Evolutionary conservation across 1,139 yeast species (phyloP).

Genomic region (Pichiaceae sp.): DNA sequence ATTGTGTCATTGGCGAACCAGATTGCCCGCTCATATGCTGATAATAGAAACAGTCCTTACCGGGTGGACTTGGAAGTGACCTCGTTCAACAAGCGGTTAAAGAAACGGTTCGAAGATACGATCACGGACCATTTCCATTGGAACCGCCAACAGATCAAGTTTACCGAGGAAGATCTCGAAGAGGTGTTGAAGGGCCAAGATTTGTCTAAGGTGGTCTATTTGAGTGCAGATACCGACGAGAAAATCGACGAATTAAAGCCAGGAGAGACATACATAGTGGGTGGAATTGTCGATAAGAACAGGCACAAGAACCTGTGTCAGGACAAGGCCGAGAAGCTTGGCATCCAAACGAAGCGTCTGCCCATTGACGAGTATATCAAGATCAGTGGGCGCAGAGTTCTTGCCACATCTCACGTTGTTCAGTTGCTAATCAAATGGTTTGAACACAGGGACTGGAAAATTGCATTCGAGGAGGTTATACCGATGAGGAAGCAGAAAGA

Average conservation of each 20-base stretch:
- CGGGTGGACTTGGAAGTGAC: conserved; percentile 56
- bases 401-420: conserved; percentile 91
- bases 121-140: conserved; percentile 54
- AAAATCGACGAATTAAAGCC: conserved; percentile 52
- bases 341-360: conserved; percentile 65
- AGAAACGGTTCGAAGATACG: conserved; percentile 58
- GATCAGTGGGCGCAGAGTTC: conserved; percentile 76
- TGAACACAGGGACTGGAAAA: conserved; percentile 74
- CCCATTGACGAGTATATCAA: conserved; percentile 85
- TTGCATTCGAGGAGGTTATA: conserved; percentile 74
- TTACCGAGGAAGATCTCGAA: conserved; percentile 39
- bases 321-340: conserved; percentile 69
- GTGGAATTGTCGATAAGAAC: conserved; percentile 95
- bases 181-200: conserved; percentile 13
- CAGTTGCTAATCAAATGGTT: conserved; percentile 79
- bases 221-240: conserved; percentile 84
- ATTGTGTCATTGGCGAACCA: conserved; percentile 72
- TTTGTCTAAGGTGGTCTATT: conserved; percentile 46
- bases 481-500: conserved; percentile 65
- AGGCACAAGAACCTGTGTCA: conserved; percentile 78
- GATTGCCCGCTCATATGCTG: conserved; percentile 73
- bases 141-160: conserved; percentile 46
- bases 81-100: conserved; percentile 59
- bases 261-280: conserved; percentile 73
- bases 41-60: conserved; percentile 54